Percentiles rank a stretch among this genome's conserved stretches.
These are phyloP conservation scores for Caryopteris hybrid DNA, from an alignment of 305 asterid genomes.

Conservation along the genomic window DNA sequence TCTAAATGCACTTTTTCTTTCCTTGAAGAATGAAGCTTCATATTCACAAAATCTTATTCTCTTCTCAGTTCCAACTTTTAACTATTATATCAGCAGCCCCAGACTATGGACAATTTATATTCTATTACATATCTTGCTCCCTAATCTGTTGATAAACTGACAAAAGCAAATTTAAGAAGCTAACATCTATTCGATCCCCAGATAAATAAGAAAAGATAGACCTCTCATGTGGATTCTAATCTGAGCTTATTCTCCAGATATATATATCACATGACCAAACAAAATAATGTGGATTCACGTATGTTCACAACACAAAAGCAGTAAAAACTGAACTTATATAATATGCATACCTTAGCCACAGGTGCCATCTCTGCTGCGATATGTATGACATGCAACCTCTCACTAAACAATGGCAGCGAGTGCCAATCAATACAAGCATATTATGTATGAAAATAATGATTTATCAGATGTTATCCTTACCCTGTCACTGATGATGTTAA, in stretches of 20 bases:
- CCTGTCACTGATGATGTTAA: constrained; percentile 47
- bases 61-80: not conserved
- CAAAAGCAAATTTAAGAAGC: not conserved
- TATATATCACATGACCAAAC: constrained; percentile 4
- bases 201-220: not conserved
- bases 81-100: too few species aligned
- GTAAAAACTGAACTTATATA: not conserved
- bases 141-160: not conserved
- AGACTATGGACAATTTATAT: not conserved
- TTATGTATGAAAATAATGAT: not conserved
- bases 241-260: not conserved
- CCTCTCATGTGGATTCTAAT: not conserved
- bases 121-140: not conserved
- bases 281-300: not conserved
- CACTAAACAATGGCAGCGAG: constrained; percentile 43
- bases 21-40: not conserved
- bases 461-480: constrained; percentile 31
- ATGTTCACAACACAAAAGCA: constrained; percentile 1
- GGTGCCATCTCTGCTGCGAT: constrained; percentile 99
- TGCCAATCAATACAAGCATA: constrained; percentile 20
- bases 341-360: constrained; percentile 82
- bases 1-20: not conserved
- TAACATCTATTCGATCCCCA: not conserved
- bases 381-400: constrained; percentile 82
- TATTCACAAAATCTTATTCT: not conserved